Conservation (phyloP, 331 rosid species). For the Stylosanthes scabra region DNA sequence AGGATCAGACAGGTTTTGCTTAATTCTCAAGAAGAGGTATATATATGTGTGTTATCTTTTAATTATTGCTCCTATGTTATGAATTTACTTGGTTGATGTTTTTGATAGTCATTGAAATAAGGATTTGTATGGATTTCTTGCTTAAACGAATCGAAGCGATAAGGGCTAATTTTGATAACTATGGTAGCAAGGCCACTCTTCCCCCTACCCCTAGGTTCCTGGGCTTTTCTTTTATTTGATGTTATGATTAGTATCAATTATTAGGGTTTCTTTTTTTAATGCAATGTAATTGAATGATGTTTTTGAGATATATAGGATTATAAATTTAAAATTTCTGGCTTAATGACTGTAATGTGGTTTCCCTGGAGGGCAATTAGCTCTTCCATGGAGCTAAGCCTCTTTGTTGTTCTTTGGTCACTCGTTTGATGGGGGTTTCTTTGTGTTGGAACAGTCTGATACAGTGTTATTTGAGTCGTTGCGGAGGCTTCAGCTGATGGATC, state of each 20-base stretch:
- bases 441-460: conserved; percentile 64
- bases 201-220: too few species aligned
- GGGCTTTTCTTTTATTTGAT: not conserved
- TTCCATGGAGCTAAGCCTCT: conserved; percentile 8
- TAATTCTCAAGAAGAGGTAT: conserved; percentile 61
- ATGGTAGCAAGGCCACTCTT: too few species aligned
- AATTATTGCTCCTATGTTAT: not conserved
- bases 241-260: conserved; percentile 19
- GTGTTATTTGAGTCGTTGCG: conserved; percentile 69
- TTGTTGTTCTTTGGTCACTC: conserved; percentile 34
- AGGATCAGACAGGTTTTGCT: conserved; percentile 72
- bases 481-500: conserved; percentile 78
- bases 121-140: too few species aligned
- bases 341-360: not conserved
- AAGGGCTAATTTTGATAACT: too few species aligned
- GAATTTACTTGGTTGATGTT: not conserved
- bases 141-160: too few species aligned
- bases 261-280: not conserved
- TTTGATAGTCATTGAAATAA: too few species aligned
- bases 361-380: conserved; percentile 10
- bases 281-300: conserved; percentile 4
- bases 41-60: not conserved
- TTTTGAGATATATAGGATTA: not conserved
- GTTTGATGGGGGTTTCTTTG: conserved; percentile 31
- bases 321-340: too few species aligned